phyloP scores from a whole-genome alignment of 371 early-diverging fungal species.

The Saksenaea vasiformis region DNA sequence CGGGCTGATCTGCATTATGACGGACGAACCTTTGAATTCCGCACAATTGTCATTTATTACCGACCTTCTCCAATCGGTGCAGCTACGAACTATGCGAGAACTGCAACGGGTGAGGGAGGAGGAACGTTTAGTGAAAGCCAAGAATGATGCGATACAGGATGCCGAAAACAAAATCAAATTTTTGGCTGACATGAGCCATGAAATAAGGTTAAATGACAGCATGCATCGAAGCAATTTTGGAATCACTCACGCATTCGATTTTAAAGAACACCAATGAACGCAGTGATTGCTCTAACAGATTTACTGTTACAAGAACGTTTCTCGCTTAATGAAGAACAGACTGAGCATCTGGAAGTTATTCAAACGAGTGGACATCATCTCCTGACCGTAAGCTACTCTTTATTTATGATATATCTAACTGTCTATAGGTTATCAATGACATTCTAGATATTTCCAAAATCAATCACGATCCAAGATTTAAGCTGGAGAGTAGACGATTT shows the following conservation, averaged over 20 bases:
- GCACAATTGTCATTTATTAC: conserved; percentile 9
- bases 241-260: neutral
- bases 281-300: conserved; percentile 63
- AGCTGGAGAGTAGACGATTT: conserved; percentile 55
- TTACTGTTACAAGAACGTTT: conserved; percentile 53
- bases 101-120: conserved; percentile 43
- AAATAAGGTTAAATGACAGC: conserved; percentile 35
- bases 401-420: neutral
- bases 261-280: conserved; percentile 61
- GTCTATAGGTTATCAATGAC: conserved; percentile 59
- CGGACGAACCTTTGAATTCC: conserved; percentile 16
- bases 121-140: conserved; percentile 48
- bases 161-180: conserved; percentile 66
- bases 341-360: conserved; percentile 59
- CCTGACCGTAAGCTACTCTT: conserved; percentile 43
- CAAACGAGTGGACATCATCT: conserved; percentile 65
- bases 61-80: conserved; percentile 30
- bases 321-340: conserved; percentile 53
- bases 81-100: conserved; percentile 47
- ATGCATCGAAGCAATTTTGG: neutral
- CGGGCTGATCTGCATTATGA: conserved; percentile 15
- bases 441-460: conserved; percentile 62
- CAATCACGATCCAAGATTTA: conserved; percentile 62
- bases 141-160: conserved; percentile 53
- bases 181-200: conserved; percentile 61